A percentile compares a stretch with the other conserved stretches of the same genome.
These are phyloP conservation scores for Backusella luteola DNA, from an alignment of 192 early-diverging fungal species.

Conservation along the genomic window DNA sequence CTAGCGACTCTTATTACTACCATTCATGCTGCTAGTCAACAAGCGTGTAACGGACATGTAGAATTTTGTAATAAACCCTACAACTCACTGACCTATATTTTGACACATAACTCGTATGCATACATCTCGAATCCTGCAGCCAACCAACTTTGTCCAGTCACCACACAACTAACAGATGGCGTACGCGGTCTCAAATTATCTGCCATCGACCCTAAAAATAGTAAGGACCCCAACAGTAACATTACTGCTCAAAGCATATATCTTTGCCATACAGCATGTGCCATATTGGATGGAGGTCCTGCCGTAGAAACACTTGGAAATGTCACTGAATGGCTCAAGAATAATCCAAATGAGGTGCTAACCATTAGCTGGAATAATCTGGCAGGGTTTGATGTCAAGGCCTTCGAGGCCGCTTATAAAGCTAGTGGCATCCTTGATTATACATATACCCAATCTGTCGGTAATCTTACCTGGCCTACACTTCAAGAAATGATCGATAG, in stretches of 20 bases:
- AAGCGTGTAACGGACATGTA: slow-evolving; percentile 63
- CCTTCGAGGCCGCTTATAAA: slow-evolving; percentile 51
- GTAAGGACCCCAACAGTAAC: slow-evolving; percentile 13
- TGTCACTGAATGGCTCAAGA: slow-evolving; percentile 59
- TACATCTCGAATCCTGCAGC: slow-evolving; percentile 51
- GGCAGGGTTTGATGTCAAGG: slow-evolving; percentile 43
- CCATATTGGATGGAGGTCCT: slow-evolving; percentile 56
- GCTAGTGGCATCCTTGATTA: slow-evolving; percentile 51
- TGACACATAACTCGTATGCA: slow-evolving; percentile 79
- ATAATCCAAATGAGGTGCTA: slow-evolving; percentile 71
- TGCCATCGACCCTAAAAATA: slow-evolving; percentile 24
- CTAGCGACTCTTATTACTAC: not conserved
- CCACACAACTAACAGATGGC: slow-evolving; percentile 67
- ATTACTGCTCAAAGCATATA: slow-evolving; percentile 36
- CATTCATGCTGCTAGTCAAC: slow-evolving; percentile 16
- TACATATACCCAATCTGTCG: slow-evolving; percentile 44
- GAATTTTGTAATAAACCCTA: slow-evolving; percentile 65
- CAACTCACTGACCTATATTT: slow-evolving; percentile 58
- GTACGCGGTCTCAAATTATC: slow-evolving; percentile 75
- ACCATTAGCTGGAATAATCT: slow-evolving; percentile 75
- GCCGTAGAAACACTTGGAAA: slow-evolving; percentile 51
- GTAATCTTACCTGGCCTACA: slow-evolving; percentile 62
- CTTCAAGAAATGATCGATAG: slow-evolving; percentile 57
- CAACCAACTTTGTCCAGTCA: slow-evolving; percentile 65
- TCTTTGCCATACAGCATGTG: slow-evolving; percentile 69